phyloP scores from a whole-genome alignment of 1,284 basidiomycete species.

The Chalciporus sp. region DNA sequence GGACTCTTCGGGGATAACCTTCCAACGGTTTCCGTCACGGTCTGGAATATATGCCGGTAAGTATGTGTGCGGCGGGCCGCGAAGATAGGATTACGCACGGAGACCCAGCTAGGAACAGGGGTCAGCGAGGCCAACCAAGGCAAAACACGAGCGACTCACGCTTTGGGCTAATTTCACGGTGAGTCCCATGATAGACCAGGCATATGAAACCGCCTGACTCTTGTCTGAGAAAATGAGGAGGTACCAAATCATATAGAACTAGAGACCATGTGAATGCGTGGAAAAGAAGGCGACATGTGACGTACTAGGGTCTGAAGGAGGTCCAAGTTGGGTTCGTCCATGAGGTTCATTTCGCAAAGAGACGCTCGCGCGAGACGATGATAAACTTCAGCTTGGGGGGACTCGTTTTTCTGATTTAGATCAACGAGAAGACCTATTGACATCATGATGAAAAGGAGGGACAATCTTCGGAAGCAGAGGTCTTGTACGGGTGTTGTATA shows the following conservation, averaged over 20 bases:
- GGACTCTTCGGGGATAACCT: slow-evolving; percentile 68
- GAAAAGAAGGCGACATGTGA: slow-evolving; percentile 7
- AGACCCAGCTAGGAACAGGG: slow-evolving; percentile 48
- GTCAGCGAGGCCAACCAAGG: slow-evolving; percentile 3
- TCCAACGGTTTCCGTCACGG: slow-evolving; percentile 69
- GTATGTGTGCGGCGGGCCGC: slow-evolving; percentile 15
- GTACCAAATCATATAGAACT: slow-evolving; percentile 77
- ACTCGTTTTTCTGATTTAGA: slow-evolving; percentile 52
- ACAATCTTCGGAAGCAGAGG: slow-evolving; percentile 61
- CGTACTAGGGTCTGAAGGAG: slow-evolving; percentile 64
- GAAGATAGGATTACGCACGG: slow-evolving; percentile 42
- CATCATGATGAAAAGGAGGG: slow-evolving; percentile 66
- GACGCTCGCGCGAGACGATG: slow-evolving; percentile 69
- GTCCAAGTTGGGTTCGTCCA: slow-evolving; percentile 70
- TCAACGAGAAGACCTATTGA: slow-evolving; percentile 70
- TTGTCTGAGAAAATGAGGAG: slow-evolving; percentile 70
- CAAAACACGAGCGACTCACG: slow-evolving; percentile 37
- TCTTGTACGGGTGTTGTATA: slow-evolving; percentile 57
- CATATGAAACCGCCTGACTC: slow-evolving; percentile 65
- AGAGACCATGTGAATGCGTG: slow-evolving; percentile 22
- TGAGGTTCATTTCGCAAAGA: slow-evolving; percentile 67
- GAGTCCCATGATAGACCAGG: slow-evolving; percentile 69
- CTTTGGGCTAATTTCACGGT: slow-evolving; percentile 62
- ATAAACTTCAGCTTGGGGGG: slow-evolving; percentile 61
- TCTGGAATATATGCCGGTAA: slow-evolving; percentile 44